A percentile compares a stretch with the other conserved stretches of the same genome.
phyloP scores from a whole-genome alignment of 225 moss, liverwort and hornwort species.

The Rhytidiadelphus loreus region DNA sequence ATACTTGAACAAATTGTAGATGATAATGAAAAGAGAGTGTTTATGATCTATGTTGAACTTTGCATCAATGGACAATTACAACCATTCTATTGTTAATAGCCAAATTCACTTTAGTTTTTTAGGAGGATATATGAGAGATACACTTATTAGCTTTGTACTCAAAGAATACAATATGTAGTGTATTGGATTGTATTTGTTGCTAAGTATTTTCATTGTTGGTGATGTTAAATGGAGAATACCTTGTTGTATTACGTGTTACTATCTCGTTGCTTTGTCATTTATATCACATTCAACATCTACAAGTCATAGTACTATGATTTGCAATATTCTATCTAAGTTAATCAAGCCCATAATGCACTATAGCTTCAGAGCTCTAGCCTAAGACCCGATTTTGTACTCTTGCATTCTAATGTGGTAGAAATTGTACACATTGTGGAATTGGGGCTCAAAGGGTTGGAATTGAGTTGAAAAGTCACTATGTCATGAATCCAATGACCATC shows the following conservation, averaged over 20 bases:
- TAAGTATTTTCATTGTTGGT: neutral
- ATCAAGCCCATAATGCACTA: rapidly evolving
- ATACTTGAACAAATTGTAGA: neutral
- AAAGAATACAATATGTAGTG: neutral
- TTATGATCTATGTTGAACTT: neutral
- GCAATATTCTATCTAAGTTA: neutral
- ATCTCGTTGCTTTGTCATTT: neutral
- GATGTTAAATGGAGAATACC: neutral
- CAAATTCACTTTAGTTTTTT: neutral
- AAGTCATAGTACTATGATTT: neutral
- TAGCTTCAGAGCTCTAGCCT: rapidly evolving
- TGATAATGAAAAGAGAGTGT: too few species aligned
- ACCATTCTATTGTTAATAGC: neutral
- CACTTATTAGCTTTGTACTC: neutral
- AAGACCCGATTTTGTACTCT: rapidly evolving
- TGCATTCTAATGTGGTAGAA: neutral
- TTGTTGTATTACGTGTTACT: neutral
- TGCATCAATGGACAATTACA: neutral
- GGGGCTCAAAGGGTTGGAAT: neutral
- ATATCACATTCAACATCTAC: neutral
- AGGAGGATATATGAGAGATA: rapidly evolving
- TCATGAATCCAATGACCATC: neutral
- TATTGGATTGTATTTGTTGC: neutral
- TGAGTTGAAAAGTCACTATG: neutral
- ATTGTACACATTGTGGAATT: neutral